Percentiles rank a stretch among this genome's conserved stretches.
These are phyloP conservation scores for Zanthoxylum bungeanum DNA, from an alignment of 345 rosid species.

Conservation along the genomic window DNA sequence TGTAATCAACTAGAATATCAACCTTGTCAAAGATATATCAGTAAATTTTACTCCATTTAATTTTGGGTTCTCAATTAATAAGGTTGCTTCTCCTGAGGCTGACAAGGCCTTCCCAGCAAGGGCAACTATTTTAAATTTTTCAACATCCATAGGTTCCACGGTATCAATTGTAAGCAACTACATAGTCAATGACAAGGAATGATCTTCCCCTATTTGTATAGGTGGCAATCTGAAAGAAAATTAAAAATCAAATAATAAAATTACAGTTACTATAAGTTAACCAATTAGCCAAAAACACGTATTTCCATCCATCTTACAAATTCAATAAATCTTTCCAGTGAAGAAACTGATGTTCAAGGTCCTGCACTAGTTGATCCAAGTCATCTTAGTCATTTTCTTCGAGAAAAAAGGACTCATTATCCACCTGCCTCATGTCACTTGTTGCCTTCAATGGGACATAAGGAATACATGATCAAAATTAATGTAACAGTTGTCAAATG, in stretches of 20 bases:
- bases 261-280: not conserved
- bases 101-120: no score
- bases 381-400: constrained; percentile 31
- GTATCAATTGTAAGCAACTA: constrained; percentile 24
- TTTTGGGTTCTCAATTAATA: no score
- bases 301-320: constrained; percentile 29
- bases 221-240: constrained; percentile 39
- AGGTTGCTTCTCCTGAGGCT: no score
- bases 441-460: constrained; percentile 29
- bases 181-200: constrained; percentile 23
- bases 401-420: constrained; percentile 24
- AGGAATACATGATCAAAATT: not conserved
- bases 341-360: constrained; percentile 37
- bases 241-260: no score
- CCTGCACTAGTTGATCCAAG: constrained; percentile 24
- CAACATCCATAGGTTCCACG: constrained; percentile 24
- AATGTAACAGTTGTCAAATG: not conserved
- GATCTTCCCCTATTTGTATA: constrained; percentile 30
- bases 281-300: not conserved
- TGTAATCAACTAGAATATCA: no score
- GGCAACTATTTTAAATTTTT: constrained; percentile 37
- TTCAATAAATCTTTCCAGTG: constrained; percentile 51
- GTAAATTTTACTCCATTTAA: no score
- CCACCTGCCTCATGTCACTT: constrained; percentile 37
- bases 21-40: no score